These are phyloP conservation scores for Sesbania bispinosa DNA, from an alignment of 306 rosid genomes.

Conservation along the genomic window DNA sequence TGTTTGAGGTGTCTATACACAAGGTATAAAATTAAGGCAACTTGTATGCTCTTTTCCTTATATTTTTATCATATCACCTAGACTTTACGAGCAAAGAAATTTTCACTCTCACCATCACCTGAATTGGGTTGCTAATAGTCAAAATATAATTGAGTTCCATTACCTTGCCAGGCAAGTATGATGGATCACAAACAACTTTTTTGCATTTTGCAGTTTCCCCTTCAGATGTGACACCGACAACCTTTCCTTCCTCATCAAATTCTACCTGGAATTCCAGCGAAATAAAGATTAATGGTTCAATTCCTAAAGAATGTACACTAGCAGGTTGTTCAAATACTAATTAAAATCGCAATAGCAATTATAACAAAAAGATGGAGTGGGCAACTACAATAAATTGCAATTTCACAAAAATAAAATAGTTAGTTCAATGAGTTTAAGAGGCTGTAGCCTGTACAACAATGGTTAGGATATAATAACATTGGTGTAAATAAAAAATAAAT, in stretches of 20 bases:
- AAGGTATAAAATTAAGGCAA: too few relatives aligned
- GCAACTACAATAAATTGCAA: constrained; percentile 1
- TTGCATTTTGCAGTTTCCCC: constrained; percentile 97
- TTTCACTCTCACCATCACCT: constrained; percentile 8
- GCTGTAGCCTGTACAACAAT: background rate
- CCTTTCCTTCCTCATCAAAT: constrained; percentile 82
- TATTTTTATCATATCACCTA: background rate
- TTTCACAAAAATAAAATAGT: background rate
- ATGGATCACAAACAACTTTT: constrained; percentile 95
- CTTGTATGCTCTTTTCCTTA: too few relatives aligned
- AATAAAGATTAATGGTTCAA: constrained; percentile 6
- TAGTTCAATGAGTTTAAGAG: background rate
- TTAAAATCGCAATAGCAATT: constrained; percentile 8
- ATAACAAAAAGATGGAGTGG: background rate
- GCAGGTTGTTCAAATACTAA: background rate
- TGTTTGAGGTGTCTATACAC: too few relatives aligned
- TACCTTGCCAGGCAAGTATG: constrained; percentile 91
- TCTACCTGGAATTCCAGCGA: constrained; percentile 69
- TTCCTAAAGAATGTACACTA: background rate
- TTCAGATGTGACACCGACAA: constrained; percentile 91
- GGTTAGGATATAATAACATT: background rate
- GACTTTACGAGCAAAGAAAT: background rate
- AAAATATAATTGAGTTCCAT: background rate
- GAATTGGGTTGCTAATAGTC: constrained; percentile 20
- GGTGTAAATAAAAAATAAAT: background rate